phyloP scores from a whole-genome alignment of 352 stramenopile genomes.

The Albugo candida region DNA sequence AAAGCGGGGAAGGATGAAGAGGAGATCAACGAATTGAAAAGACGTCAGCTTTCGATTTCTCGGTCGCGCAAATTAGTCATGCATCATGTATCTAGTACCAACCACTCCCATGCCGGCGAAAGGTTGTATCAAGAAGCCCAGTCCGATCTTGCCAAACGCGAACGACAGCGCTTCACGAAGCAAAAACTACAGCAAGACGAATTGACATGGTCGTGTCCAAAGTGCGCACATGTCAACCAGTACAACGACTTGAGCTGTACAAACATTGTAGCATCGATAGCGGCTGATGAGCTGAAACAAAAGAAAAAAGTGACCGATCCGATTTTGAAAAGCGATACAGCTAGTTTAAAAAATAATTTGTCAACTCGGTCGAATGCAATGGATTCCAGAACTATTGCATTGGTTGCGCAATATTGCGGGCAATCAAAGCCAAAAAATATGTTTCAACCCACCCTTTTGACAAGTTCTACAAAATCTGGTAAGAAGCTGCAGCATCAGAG shows the following conservation, averaged over 20 bases:
- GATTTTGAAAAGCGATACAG: neutral
- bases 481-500: slow-evolving; percentile 16
- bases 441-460: slow-evolving; percentile 48
- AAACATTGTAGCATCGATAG: slow-evolving; percentile 17
- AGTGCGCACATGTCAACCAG: slow-evolving; percentile 48
- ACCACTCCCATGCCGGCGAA: slow-evolving; percentile 46
- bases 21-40: slow-evolving; percentile 18
- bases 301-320: neutral
- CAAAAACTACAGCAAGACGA: slow-evolving; percentile 24
- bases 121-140: slow-evolving; percentile 53
- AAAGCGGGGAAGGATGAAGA: slow-evolving; percentile 32
- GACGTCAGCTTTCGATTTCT: slow-evolving; percentile 24
- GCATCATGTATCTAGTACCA: slow-evolving; percentile 18
- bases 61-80: slow-evolving; percentile 42
- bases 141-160: slow-evolving; percentile 39
- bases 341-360: neutral
- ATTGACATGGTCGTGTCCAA: slow-evolving; percentile 45
- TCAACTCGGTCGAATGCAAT: slow-evolving; percentile 1
- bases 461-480: slow-evolving; percentile 8
- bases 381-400: too few relatives aligned
- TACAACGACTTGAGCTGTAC: slow-evolving; percentile 31
- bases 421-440: slow-evolving; percentile 32
- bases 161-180: slow-evolving; percentile 8
- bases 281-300: neutral
- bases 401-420: slow-evolving; percentile 13